These are phyloP conservation scores for Rhizoctonia solani DNA, from an alignment of 1,284 basidiomycete species.

Conservation along the genomic window DNA sequence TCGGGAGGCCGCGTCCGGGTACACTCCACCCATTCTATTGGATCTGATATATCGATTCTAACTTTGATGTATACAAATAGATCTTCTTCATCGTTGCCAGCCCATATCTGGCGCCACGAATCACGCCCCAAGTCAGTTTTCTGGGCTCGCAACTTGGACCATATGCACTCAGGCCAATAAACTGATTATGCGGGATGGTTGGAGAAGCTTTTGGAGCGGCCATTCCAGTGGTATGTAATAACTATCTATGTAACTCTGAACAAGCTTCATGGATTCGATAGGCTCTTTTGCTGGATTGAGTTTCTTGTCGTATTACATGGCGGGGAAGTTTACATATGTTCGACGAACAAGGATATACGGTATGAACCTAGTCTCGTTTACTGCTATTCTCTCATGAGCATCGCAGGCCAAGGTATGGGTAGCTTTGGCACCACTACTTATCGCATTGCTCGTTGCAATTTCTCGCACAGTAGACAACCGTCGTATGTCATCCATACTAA, in stretches of 20 bases:
- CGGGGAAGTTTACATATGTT: conserved; percentile 93
- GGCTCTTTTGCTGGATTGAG: conserved; percentile 93
- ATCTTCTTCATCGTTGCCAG: conserved; percentile 73
- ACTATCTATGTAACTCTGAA: conserved; percentile 8
- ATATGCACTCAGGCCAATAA: conserved; percentile 79
- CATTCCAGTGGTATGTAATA: conserved; percentile 74
- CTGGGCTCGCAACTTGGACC: conserved; percentile 68
- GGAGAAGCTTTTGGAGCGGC: conserved; percentile 92
- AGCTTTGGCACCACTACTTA: conserved; percentile 73
- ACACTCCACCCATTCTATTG: conserved; percentile 32
- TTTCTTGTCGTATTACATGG: conserved; percentile 86
- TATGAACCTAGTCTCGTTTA: background rate
- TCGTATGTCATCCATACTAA: conserved; percentile 55
- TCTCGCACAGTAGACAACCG: conserved; percentile 88
- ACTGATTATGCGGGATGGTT: conserved; percentile 75
- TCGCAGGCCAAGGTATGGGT: conserved; percentile 78
- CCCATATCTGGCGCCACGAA: conserved; percentile 69
- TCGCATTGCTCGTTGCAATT: conserved; percentile 84
- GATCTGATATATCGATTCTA: background rate
- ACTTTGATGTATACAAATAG: background rate
- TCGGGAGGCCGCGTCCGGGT: conserved; percentile 89
- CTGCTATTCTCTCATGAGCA: background rate
- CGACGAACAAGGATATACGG: conserved; percentile 74
- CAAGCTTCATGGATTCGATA: conserved; percentile 43
- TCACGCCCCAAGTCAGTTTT: conserved; percentile 54